A percentile compares a stretch with the other conserved stretches of the same genome.
phyloP scores from a whole-genome alignment of 2,329 filamentous ascomycete genomes.

The Dothideomycetes sp. region DNA sequence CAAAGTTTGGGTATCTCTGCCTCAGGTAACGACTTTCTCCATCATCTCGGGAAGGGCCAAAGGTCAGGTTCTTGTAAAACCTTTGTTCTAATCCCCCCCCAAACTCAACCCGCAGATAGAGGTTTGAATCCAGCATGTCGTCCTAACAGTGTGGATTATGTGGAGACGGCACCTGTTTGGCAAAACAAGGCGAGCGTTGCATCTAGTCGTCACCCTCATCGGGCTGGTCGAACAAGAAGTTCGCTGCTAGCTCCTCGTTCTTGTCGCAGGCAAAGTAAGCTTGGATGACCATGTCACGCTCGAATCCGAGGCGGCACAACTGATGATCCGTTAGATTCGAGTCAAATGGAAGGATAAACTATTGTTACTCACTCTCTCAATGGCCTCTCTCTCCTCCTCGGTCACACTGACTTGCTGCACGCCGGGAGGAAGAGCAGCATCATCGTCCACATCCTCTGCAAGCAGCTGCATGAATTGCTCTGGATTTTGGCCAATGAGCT shows the following conservation, averaged over 20 bases:
- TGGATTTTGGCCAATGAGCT: conserved; percentile 82
- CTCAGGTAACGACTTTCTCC: not conserved
- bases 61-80: too few species aligned
- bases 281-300: conserved; percentile 87
- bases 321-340: conserved; percentile 24
- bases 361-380: conserved; percentile 64
- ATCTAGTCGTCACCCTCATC: conserved; percentile 48
- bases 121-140: not conserved
- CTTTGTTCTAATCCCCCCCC: too few species aligned
- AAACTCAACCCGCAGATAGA: not conserved
- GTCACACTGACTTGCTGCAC: conserved; percentile 85
- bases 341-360: conserved; percentile 5
- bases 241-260: conserved; percentile 96
- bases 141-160: not conserved
- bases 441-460: conserved; percentile 73
- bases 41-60: not conserved
- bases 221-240: conserved; percentile 95
- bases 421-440: conserved; percentile 74
- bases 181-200: not conserved
- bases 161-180: not conserved
- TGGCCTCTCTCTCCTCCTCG: conserved; percentile 91
- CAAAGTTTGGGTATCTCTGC: not conserved
- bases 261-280: conserved; percentile 99
- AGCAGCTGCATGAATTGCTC: conserved; percentile 87
- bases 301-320: conserved; percentile 88